Percentiles rank a stretch among this genome's conserved stretches.
These are phyloP conservation scores for Phoenix roebelenii DNA, from an alignment of 176 grass and related monocot species.

Conservation along the genomic window DNA sequence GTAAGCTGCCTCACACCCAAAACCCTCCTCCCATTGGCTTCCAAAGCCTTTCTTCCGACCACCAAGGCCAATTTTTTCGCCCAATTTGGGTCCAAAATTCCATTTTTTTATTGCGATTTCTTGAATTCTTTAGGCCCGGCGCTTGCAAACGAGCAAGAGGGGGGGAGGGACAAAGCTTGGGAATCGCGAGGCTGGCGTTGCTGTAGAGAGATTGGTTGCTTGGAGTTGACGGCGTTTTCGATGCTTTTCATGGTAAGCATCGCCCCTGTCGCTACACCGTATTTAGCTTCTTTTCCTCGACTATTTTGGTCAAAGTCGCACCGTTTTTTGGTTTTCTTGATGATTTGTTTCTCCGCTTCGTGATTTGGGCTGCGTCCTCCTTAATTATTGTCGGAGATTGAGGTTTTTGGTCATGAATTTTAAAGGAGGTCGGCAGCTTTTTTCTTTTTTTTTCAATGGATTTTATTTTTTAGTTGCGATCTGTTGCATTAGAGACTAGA, in stretches of 20 bases:
- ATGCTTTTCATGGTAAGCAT: constrained; percentile 23
- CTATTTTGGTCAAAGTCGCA: neutral
- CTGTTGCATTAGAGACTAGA: constrained; percentile 16
- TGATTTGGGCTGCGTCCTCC: neutral
- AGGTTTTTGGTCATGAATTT: neutral
- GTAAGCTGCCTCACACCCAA: too few relatives aligned
- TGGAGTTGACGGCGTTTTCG: constrained; percentile 16
- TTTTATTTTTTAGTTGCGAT: neutral
- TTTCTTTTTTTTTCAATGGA: neutral
- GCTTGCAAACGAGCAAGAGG: too few relatives aligned
- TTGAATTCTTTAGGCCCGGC: too few relatives aligned
- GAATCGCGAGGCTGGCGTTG: neutral
- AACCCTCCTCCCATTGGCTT: neutral
- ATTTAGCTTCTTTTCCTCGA: constrained; percentile 10
- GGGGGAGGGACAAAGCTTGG: neutral
- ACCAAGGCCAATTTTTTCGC: neutral
- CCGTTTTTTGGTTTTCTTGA: neutral
- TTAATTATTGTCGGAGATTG: neutral
- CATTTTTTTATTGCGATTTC: too few relatives aligned
- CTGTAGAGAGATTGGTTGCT: constrained; percentile 14
- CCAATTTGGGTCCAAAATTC: neutral
- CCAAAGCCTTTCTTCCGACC: neutral
- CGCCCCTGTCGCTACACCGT: too few relatives aligned
- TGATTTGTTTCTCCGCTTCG: neutral
- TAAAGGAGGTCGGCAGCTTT: neutral